Base-by-base conservation (phyloP, 1,284 basidiomycete genomes). In the Puccinia horiana region DNA sequence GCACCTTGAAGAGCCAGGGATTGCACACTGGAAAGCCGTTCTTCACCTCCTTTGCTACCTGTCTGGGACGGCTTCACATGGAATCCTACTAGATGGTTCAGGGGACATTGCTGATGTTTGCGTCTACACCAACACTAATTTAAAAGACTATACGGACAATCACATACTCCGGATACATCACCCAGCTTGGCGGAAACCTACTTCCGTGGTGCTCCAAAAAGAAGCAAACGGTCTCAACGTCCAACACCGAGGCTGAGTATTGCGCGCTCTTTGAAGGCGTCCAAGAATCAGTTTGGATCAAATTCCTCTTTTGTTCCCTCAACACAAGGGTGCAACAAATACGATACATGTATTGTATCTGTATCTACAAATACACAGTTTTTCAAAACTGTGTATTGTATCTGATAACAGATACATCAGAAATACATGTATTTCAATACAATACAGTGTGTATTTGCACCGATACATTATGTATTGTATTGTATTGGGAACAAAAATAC, bases 21-120 rank as follows among this genome's bases (percentile, higher is more conserved):
- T 44, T 23, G 20, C n/a, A 2, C 74, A 76, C 32, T 76, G 54
- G 49, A 18, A 16, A 9, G 74, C 74, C 2, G 47, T 29, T 11
- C 58, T 54, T 8, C 74, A 76, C 32, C 49, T 76, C 2, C 49
- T 76, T 8, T 16, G 54, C 2, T 76, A 61, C 44, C 56, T 76
- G 32, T 73, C 29, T 6, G 70, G 12, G n/a, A 73, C 26, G 11
- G 12, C 16, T 35, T 23, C 32, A 42, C 49, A n/a, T 26, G 42
- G 70, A 8, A 73, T 73, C 44, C n/a, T n/a, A 2, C 32, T 67
- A 5, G 63, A 40, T 40, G 63, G 63, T n/a, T n/a, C n/a, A n/a
- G n/a, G n/a, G n/a, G n/a, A n/a, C n/a, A n/a, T n/a, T n/a, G n/a
- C n/a, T n/a, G n/a, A n/a, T n/a, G n/a, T n/a, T n/a, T n/a, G n/a